phyloP scores from a whole-genome alignment of 768 basidiomycete species.

The Podaxis sp. region DNA sequence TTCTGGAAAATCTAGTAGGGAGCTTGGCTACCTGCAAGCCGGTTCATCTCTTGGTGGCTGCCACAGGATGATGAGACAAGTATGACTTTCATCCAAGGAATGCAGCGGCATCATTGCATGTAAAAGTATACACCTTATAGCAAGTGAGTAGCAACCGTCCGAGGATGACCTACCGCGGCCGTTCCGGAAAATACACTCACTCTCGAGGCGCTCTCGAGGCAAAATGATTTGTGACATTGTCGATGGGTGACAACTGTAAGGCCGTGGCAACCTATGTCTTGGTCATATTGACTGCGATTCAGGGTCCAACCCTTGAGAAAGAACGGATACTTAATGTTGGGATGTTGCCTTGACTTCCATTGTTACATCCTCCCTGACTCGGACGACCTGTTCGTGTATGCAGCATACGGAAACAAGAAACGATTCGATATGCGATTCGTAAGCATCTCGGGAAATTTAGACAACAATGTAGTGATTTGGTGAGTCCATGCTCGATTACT shows the following conservation, averaged over 20 bases:
- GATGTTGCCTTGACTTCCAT: neutral
- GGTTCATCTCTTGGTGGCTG: too few relatives aligned
- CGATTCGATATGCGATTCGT: too few relatives aligned
- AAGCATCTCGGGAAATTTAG: too few relatives aligned
- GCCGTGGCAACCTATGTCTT: neutral
- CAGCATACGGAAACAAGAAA: too few relatives aligned
- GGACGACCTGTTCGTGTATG: too few relatives aligned
- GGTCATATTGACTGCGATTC: neutral
- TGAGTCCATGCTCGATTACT: too few relatives aligned
- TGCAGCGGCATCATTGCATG: neutral
- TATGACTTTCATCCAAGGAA: neutral
- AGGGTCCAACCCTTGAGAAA: neutral
- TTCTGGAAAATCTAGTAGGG: too few relatives aligned
- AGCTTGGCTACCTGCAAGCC: too few relatives aligned
- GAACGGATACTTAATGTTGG: too few relatives aligned
- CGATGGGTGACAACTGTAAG: neutral
- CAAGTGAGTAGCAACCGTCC: neutral
- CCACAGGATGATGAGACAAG: neutral
- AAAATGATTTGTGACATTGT: neutral
- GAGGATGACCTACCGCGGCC: neutral
- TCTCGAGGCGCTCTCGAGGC: too few relatives aligned
- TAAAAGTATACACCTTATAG: neutral
- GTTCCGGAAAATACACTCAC: neutral
- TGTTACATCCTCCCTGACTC: neutral
- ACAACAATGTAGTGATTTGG: too few relatives aligned